Percentiles rank a stretch among this genome's conserved stretches.
Evolutionary conservation across 805 yeast genomes (phyloP).

Genomic region (Saturnispora sanitii): DNA sequence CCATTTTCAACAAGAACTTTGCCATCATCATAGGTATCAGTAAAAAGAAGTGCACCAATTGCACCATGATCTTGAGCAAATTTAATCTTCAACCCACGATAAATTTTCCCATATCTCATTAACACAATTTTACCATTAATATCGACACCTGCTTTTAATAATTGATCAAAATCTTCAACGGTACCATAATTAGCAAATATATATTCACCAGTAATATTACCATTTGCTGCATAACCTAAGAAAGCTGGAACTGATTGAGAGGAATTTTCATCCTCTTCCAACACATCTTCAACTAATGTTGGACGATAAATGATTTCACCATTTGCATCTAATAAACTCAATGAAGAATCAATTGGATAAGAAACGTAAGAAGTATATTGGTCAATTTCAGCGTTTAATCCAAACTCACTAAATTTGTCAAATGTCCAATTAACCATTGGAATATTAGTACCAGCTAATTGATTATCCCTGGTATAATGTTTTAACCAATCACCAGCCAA

Average conservation of each 20-base stretch:
- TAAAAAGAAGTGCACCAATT: conserved; percentile 52
- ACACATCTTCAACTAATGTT: conserved; percentile 40
- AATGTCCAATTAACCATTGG: conserved; percentile 50
- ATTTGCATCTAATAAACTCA: conserved; percentile 30
- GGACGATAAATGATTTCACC: conserved; percentile 37
- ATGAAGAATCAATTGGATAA: conserved; percentile 47
- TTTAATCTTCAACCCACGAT: conserved; percentile 67
- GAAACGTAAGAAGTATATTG: conserved; percentile 54
- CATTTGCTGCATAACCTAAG: conserved; percentile 68
- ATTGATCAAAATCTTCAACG: conserved; percentile 43
- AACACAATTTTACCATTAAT: conserved; percentile 53
- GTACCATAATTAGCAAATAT: conserved; percentile 66
- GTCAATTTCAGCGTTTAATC: conserved; percentile 42
- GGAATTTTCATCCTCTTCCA: conserved; percentile 40
- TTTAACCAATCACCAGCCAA: conserved; percentile 45
- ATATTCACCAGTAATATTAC: conserved; percentile 58
- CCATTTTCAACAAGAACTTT: conserved; percentile 45
- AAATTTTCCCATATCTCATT: conserved; percentile 55
- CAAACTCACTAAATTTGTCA: conserved; percentile 48
- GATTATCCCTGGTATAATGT: conserved; percentile 43
- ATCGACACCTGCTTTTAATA: conserved; percentile 38
- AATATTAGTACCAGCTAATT: conserved; percentile 46
- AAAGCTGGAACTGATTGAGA: conserved; percentile 54
- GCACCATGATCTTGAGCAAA: conserved; percentile 69
- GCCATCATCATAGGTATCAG: conserved; percentile 63